phyloP scores from a whole-genome alignment of 1,139 yeast species.

The Geotrichum australiense region DNA sequence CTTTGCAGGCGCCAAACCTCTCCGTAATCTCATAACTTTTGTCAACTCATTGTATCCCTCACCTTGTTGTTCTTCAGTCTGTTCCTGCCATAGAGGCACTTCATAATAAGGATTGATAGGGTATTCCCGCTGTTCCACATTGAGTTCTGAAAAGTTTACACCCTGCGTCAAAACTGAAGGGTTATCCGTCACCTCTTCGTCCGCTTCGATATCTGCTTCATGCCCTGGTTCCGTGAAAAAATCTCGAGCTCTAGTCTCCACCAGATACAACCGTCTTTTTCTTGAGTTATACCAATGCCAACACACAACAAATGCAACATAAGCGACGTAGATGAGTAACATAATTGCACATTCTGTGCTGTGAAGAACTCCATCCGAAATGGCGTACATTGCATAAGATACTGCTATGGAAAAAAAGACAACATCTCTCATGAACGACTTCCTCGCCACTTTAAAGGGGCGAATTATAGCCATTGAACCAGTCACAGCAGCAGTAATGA shows the following conservation, averaged over 20 bases:
- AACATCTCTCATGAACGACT: constrained; percentile 50
- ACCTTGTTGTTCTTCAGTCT: constrained; percentile 23
- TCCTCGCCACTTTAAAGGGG: constrained; percentile 54
- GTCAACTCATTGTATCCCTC: constrained; percentile 28
- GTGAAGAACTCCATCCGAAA: constrained; percentile 43
- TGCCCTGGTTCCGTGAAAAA: constrained; percentile 28
- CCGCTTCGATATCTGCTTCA: constrained; percentile 22
- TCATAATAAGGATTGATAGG: constrained; percentile 2
- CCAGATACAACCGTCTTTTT: constrained; percentile 22
- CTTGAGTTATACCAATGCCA: constrained; percentile 37
- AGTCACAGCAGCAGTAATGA: constrained; percentile 66
- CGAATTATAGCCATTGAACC: constrained; percentile 65
- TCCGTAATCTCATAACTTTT: constrained; percentile 26
- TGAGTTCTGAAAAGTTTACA: constrained; percentile 19
- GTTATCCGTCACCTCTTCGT: constrained; percentile 23
- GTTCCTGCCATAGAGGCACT: constrained; percentile 16
- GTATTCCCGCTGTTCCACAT: neutral
- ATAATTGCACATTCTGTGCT: constrained; percentile 43
- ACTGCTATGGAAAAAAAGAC: constrained; percentile 46
- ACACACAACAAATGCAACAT: constrained; percentile 45
- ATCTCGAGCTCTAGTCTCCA: constrained; percentile 27
- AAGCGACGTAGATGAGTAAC: constrained; percentile 45
- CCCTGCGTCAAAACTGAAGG: constrained; percentile 20
- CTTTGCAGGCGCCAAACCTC: constrained; percentile 13
- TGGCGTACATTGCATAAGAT: constrained; percentile 37